Base-by-base conservation (phyloP, 768 basidiomycete species). In the Cystofilobasidium bisporidii region DNA sequence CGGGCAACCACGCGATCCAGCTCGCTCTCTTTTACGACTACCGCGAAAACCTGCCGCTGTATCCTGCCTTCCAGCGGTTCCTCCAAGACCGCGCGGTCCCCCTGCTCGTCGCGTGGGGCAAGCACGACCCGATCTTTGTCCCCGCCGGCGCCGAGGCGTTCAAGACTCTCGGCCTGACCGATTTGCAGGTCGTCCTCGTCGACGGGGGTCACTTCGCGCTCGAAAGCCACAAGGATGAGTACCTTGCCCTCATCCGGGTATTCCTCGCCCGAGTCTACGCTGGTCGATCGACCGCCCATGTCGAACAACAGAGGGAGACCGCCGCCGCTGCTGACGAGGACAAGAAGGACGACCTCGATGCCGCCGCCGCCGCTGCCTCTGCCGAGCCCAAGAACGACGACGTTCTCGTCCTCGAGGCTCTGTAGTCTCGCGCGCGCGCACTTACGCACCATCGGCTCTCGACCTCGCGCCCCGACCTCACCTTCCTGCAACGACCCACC, bases 191-290 rank as follows among this genome's bases (percentile, higher is more conserved):
- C 6, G 60, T 76, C 55, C 72, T 80, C 26, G 70, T 82, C 38
- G 79, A 82, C 57, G 80, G 76, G 24, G 80, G 81, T 0, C 82
- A 83, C 72, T 83, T 83, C 67, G 76, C 79, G n/a, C 70, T 81
- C 67, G 81, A 81, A 71, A 77, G 75, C 5, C 77, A 81, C 66
- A 47, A 77, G 10, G 75, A 8, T 17, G 45, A 53, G 53, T 18
- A 32, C 30, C 14, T 56, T 17, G 53, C 11, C 30, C 53, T 6
- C 30, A 6, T 30, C 53, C 2, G 17, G 8, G 28, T 5, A 2
- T 56, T 56, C 30, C 53, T 56, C n/a, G 30, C 5, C 53, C 28
- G n/a, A 2, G 15, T 22, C 48, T 3, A n/a, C n/a, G n/a, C n/a
- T n/a, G n/a, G n/a, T n/a, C n/a, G n/a, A n/a, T n/a, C n/a, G n/a